Evolutionary conservation across 2,329 filamentous ascomycete species (phyloP), one percentile per base, ranked within the genome.

Genomic region (Grosmannia penicillata): DNA sequence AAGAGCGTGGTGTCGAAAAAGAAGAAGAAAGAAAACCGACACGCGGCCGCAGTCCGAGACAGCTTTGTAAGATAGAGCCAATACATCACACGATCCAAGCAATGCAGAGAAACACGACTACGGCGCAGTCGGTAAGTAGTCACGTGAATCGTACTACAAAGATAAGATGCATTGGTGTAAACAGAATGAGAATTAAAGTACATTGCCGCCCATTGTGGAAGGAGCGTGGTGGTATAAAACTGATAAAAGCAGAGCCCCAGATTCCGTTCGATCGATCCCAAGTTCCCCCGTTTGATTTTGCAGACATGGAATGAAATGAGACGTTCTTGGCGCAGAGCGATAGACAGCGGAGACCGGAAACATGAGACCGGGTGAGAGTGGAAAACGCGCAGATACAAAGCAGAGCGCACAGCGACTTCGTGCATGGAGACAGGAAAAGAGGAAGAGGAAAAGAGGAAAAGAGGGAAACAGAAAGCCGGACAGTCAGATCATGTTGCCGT

Each of bases 401-500:
- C 28, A 37, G 35, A 48, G 38, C 38, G 36, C 33, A 35, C 15
- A n/a, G n/a, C n/a, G n/a, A n/a, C n/a, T n/a, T n/a, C n/a, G n/a
- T n/a, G n/a, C n/a, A n/a, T n/a, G n/a, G n/a, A n/a, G n/a, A n/a
- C n/a, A n/a, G n/a, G n/a, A 43, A 37, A 48, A 39, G 31, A 25
- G 32, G 32, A 44, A 30, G 29, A n/a, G 32, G 10, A 39, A 28
- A 38, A 38, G 37, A 48, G 50, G 43, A 39, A 30, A 38, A 43
- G 43, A 36, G 47, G 37, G 31, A 43, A 35, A 40, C n/a, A 13
- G 14, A 29, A 31, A 6, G 29, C 17, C 14, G 8, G 19, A 31
- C 23, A 25, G 6, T 28, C 30, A 81, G 52, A 82, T 78, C 73
- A 78, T 79, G 58, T 75, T 79, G 32, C 83, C 83, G 53, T 89